Evolutionary conservation across 2,329 filamentous ascomycete genomes (phyloP).

Genomic region (Diaporthe sp.): DNA sequence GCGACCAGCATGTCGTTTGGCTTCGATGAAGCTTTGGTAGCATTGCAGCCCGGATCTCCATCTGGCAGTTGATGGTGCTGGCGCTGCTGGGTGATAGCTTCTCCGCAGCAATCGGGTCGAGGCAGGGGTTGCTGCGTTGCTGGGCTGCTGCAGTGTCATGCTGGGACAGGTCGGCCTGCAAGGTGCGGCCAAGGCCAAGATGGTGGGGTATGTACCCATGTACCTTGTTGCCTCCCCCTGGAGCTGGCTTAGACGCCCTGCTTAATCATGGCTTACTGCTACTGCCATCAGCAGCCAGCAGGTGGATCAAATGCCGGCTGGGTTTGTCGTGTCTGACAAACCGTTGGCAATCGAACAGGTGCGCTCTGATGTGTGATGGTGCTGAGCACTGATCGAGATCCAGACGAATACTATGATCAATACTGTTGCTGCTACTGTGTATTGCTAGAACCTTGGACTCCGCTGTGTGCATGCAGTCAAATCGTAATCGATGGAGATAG

Average conservation of each 20-base stretch:
- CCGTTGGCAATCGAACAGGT: constrained; percentile 12
- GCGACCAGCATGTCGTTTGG: not conserved
- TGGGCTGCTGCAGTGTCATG: constrained; percentile 18
- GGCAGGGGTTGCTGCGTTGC: constrained; percentile 4
- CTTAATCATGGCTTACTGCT: constrained; percentile 36
- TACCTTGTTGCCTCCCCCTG: constrained; percentile 19
- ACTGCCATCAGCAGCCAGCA: constrained; percentile 27
- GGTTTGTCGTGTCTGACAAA: constrained; percentile 43
- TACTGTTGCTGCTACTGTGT: too few species aligned
- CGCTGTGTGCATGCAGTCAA: not conserved
- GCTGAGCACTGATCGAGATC: constrained; percentile 10
- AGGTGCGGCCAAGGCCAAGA: not conserved
- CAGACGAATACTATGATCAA: not conserved
- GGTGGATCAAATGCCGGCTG: constrained; percentile 21
- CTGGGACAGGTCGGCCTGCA: not conserved
- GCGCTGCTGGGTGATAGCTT: constrained; percentile 6
- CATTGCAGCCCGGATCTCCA: not conserved
- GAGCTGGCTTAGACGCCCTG: not conserved
- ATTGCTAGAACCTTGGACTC: not conserved
- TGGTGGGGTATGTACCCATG: constrained; percentile 22
- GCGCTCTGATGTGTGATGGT: not conserved
- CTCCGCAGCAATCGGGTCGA: not conserved
- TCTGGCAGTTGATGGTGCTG: not conserved
- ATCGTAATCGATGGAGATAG: not conserved
- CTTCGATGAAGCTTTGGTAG: constrained; percentile 7